Percentiles rank a stretch among this genome's conserved stretches.
phyloP scores from a whole-genome alignment of 371 early-diverging fungal genomes.

The Zychaea mexicana region DNA sequence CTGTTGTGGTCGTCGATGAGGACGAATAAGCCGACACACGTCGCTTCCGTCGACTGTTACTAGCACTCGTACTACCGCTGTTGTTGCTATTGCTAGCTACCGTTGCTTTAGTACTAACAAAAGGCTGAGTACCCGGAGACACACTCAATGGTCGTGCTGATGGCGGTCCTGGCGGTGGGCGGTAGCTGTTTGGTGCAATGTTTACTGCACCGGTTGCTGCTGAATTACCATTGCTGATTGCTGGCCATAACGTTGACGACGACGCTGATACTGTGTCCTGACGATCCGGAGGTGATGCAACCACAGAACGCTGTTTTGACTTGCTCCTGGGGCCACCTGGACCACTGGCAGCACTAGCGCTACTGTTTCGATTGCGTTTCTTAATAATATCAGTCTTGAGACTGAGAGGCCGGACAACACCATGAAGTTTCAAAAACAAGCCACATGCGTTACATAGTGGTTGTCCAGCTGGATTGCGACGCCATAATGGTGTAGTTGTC shows the following conservation, averaged over 20 bases:
- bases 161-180: neutral
- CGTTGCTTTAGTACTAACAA: neutral
- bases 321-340: neutral
- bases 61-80: neutral
- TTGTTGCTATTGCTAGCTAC: neutral
- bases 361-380: slow-evolving; percentile 26
- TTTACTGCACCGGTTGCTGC: neutral
- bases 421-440: slow-evolving; percentile 31
- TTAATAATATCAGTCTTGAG: slow-evolving; percentile 34
- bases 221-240: neutral
- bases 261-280: too few species aligned
- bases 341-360: slow-evolving; percentile 8
- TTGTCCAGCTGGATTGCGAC: slow-evolving; percentile 28
- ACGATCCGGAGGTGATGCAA: neutral
- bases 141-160: neutral
- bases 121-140: neutral
- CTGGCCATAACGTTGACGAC: neutral
- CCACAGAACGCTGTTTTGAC: neutral
- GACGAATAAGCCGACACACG: neutral
- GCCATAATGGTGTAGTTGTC: slow-evolving; percentile 32
- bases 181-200: slow-evolving; percentile 1
- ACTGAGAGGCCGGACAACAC: slow-evolving; percentile 33
- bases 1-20: neutral
- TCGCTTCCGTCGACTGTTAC: neutral
- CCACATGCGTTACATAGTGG: slow-evolving; percentile 39